Conservation (phyloP, 1,284 basidiomycete genomes). For the Cryptococcus sp. region DNA sequence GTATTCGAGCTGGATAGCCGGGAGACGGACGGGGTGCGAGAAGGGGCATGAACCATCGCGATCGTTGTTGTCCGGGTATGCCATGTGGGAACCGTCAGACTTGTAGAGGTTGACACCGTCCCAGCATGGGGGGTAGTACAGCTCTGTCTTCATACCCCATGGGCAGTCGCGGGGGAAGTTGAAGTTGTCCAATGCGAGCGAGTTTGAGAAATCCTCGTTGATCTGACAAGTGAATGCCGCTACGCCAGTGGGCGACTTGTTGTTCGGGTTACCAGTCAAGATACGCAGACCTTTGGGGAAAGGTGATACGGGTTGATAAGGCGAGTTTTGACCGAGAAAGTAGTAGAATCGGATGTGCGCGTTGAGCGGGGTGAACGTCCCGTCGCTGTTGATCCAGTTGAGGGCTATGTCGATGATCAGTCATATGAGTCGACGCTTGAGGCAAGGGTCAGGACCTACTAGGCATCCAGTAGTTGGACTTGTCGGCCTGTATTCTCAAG, state of each 20-base stretch:
- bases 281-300: slow-evolving; percentile 44
- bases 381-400: slow-evolving; percentile 12
- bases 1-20: slow-evolving; percentile 43
- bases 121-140: slow-evolving; percentile 43
- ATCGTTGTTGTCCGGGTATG: slow-evolving; percentile 27
- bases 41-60: slow-evolving; percentile 34
- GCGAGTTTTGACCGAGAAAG: slow-evolving; percentile 26
- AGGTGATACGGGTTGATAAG: slow-evolving; percentile 17
- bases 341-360: slow-evolving; percentile 23
- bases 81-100: slow-evolving; percentile 36
- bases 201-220: slow-evolving; percentile 19
- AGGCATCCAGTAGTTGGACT: slow-evolving; percentile 45
- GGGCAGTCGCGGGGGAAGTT: slow-evolving; percentile 39
- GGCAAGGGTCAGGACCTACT: slow-evolving; percentile 11
- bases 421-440: neutral
- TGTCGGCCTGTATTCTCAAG: slow-evolving; percentile 35
- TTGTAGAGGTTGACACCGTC: slow-evolving; percentile 42
- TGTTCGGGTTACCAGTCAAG: slow-evolving; percentile 35
- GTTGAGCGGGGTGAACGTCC: slow-evolving; percentile 14
- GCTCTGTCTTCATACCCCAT: slow-evolving; percentile 37
- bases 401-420: slow-evolving; percentile 9
- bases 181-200: slow-evolving; percentile 30
- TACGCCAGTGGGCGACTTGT: slow-evolving; percentile 28
- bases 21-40: slow-evolving; percentile 42
- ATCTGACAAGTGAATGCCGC: slow-evolving; percentile 29